Evolutionary conservation across 1,284 basidiomycete genomes (phyloP).

Genomic region (Irpex rosettiformis): DNA sequence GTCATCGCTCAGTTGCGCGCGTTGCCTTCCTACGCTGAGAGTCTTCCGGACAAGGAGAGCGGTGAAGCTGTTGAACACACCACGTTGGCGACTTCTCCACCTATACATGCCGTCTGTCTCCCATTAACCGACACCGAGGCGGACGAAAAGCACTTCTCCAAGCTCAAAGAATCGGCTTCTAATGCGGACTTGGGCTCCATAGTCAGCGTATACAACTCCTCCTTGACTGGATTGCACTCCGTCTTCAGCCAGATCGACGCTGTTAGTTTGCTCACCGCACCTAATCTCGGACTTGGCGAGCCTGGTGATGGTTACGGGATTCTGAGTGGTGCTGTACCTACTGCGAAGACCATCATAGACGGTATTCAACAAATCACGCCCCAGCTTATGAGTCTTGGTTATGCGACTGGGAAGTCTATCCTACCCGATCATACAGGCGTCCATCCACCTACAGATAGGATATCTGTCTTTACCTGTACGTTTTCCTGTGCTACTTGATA

Average conservation of each 20-base stretch:
- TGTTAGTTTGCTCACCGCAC: slow-evolving; percentile 49
- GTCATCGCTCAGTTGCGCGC: slow-evolving; percentile 64
- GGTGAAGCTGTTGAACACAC: slow-evolving; percentile 12
- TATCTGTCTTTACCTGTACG: slow-evolving; percentile 77
- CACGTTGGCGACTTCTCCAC: slow-evolving; percentile 29
- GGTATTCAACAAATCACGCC: slow-evolving; percentile 71
- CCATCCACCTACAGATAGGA: slow-evolving; percentile 69
- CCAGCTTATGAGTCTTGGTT: slow-evolving; percentile 72
- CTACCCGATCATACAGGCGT: slow-evolving; percentile 70
- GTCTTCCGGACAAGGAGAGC: slow-evolving; percentile 19
- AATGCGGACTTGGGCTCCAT: slow-evolving; percentile 16
- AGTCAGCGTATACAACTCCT: slow-evolving; percentile 43
- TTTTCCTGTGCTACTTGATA: slow-evolving; percentile 5
- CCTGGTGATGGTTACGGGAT: slow-evolving; percentile 53
- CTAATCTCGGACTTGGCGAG: slow-evolving; percentile 60
- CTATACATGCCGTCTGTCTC: slow-evolving; percentile 77
- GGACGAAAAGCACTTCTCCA: slow-evolving; percentile 51
- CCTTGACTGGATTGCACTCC: slow-evolving; percentile 45
- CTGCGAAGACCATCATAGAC: slow-evolving; percentile 62
- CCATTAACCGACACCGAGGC: slow-evolving; percentile 57
- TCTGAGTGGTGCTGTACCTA: slow-evolving; percentile 70
- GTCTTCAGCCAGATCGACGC: slow-evolving; percentile 56
- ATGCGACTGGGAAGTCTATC: slow-evolving; percentile 64
- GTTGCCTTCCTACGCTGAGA: slow-evolving; percentile 32
- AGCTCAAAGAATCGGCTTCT: slow-evolving; percentile 16